A percentile compares a stretch with the other conserved stretches of the same genome.
Evolutionary conservation across 2,329 filamentous ascomycete genomes (phyloP).

Genomic region (Sclerotinia trifoliorum): DNA sequence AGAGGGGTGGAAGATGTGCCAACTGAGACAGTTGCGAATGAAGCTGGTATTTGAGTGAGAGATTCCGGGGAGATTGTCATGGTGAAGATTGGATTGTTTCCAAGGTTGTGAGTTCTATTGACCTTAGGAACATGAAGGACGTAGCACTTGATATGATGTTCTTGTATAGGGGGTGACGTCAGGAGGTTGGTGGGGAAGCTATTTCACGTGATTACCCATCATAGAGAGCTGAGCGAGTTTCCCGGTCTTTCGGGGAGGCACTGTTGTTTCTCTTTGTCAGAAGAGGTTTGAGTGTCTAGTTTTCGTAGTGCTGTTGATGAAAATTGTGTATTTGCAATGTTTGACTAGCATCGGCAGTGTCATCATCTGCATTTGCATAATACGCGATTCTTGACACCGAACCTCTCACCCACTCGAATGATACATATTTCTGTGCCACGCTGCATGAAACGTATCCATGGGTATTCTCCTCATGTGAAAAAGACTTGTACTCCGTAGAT

Average conservation of each 20-base stretch:
- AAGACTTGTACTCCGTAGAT: neutral
- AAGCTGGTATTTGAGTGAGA: slow-evolving; percentile 45
- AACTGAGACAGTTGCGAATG: slow-evolving; percentile 58
- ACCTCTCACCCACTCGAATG: slow-evolving; percentile 18
- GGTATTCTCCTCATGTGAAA: neutral
- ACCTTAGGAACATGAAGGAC: neutral
- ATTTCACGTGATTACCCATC: slow-evolving; percentile 14
- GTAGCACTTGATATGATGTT: neutral
- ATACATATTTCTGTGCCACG: slow-evolving; percentile 2
- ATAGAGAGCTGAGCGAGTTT: neutral
- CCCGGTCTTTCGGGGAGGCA: slow-evolving; percentile 22
- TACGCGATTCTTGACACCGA: slow-evolving; percentile 14
- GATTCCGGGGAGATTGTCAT: slow-evolving; percentile 25
- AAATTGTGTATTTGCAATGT: neutral
- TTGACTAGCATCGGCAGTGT: neutral
- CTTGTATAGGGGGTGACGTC: slow-evolving; percentile 14
- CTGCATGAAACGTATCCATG: neutral
- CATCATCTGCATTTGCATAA: slow-evolving; percentile 2
- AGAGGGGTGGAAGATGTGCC: slow-evolving; percentile 52
- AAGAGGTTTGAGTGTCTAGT: neutral
- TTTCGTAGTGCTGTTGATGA: neutral
- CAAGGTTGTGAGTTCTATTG: neutral
- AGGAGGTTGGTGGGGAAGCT: slow-evolving; percentile 1
- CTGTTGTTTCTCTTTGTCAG: slow-evolving; percentile 14
- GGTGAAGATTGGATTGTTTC: neutral